Conservation (phyloP, 2,329 filamentous ascomycete species). For the Aspergillus sp. region DNA sequence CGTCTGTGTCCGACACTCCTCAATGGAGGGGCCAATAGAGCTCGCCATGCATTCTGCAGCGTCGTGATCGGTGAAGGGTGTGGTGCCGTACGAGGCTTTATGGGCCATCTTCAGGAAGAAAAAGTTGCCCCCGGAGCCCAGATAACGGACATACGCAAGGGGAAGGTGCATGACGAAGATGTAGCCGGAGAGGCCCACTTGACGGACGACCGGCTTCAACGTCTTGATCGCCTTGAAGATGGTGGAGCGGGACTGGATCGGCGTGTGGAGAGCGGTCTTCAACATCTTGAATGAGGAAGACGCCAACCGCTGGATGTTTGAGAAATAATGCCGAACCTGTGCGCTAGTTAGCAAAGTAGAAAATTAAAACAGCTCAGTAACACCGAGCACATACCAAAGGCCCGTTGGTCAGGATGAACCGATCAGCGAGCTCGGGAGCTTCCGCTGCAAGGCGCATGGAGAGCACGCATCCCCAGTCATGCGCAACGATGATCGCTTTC, state of each 20-base stretch:
- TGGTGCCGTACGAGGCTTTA: slow-evolving; percentile 33
- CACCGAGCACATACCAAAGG: slow-evolving; percentile 45
- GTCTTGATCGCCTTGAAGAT: slow-evolving; percentile 44
- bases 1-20: slow-evolving; percentile 41
- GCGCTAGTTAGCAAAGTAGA: background rate
- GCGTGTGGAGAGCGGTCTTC: slow-evolving; percentile 45
- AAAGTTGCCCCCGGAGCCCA: slow-evolving; percentile 50
- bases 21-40: slow-evolving; percentile 49
- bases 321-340: slow-evolving; percentile 17
- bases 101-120: slow-evolving; percentile 47
- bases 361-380: too few species aligned
- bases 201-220: slow-evolving; percentile 47
- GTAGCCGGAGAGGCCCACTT: slow-evolving; percentile 52
- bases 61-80: slow-evolving; percentile 30
- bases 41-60: slow-evolving; percentile 50
- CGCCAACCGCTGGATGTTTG: slow-evolving; percentile 42
- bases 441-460: slow-evolving; percentile 58
- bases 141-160: slow-evolving; percentile 40
- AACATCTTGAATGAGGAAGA: slow-evolving; percentile 50
- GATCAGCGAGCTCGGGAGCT: slow-evolving; percentile 54
- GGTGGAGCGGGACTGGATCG: slow-evolving; percentile 43
- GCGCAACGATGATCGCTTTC: slow-evolving; percentile 48
- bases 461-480: slow-evolving; percentile 56
- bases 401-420: slow-evolving; percentile 54
- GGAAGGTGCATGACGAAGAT: slow-evolving; percentile 56